Conservation (phyloP, 2,329 filamentous ascomycete genomes). For the Bipolaris gigantea region DNA sequence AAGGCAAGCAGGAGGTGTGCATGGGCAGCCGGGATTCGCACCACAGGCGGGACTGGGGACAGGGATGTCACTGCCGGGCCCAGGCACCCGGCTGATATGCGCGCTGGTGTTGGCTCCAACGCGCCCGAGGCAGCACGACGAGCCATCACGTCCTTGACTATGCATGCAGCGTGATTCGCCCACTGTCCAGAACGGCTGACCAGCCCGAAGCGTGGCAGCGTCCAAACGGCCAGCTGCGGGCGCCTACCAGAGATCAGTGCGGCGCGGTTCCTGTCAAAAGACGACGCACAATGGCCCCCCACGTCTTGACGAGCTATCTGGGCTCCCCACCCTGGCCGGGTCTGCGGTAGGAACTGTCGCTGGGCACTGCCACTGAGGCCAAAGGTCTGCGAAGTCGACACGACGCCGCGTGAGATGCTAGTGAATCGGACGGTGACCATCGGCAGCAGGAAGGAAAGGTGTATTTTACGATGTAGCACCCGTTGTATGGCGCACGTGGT, state of each 20-base stretch:
- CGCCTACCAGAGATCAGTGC: slow-evolving; percentile 8
- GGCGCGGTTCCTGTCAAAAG: slow-evolving; percentile 5
- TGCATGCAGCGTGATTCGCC: slow-evolving; percentile 24
- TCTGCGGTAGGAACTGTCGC: slow-evolving; percentile 3
- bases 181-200: slow-evolving; percentile 4
- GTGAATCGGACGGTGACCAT: slow-evolving; percentile 3
- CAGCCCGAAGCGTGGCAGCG: slow-evolving; percentile 10
- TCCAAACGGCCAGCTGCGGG: background rate
- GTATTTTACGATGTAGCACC: background rate
- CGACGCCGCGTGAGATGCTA: too few species aligned
- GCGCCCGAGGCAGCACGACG: slow-evolving; percentile 13
- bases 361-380: background rate
- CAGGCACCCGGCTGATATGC: slow-evolving; percentile 28
- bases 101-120: slow-evolving; percentile 26
- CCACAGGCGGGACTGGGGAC: slow-evolving; percentile 22
- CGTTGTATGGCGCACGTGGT: background rate
- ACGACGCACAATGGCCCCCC: background rate
- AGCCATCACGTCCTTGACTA: slow-evolving; percentile 5
- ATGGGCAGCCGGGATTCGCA: slow-evolving; percentile 23
- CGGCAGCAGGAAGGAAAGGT: background rate
- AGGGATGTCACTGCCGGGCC: slow-evolving; percentile 25
- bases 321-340: background rate
- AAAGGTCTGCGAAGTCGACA: too few species aligned
- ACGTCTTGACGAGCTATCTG: background rate
- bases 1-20: slow-evolving; percentile 27